These are phyloP conservation scores for Acanthamoeba royreba DNA, from an alignment of 208 protist genomes.

Conservation along the genomic window DNA sequence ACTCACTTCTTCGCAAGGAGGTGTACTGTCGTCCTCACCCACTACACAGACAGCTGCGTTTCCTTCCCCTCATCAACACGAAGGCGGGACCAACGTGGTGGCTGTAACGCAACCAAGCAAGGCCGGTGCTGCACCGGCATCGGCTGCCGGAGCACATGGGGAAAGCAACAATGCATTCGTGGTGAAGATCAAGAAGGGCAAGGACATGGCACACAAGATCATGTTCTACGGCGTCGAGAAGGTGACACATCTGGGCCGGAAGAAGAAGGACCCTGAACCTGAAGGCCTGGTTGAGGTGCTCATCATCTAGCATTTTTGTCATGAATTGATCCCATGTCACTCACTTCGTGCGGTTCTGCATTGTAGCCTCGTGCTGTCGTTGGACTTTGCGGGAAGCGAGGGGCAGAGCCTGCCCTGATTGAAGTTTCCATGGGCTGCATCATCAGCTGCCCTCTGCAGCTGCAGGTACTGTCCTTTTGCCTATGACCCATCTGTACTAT, in stretches of 20 bases:
- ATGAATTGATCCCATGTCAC: not conserved
- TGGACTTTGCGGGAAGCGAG: not conserved
- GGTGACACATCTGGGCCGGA: not conserved
- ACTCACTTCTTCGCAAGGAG: no score
- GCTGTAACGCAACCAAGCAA: no score
- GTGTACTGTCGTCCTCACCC: no score
- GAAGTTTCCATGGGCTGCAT: slow-evolving; percentile 26
- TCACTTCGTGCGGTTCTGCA: not conserved
- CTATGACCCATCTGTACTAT: not conserved
- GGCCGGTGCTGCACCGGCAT: not conserved
- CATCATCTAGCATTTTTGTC: not conserved
- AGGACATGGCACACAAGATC: slow-evolving; percentile 1
- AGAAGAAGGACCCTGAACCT: not conserved
- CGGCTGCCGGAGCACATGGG: not conserved
- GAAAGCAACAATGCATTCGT: not conserved
- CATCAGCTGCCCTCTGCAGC: not conserved
- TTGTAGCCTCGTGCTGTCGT: slow-evolving; percentile 1
- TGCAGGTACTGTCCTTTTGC: not conserved
- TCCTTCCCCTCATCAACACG: no score
- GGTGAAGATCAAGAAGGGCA: no score
- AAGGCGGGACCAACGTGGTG: no score
- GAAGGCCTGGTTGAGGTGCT: not conserved
- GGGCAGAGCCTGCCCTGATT: not conserved
- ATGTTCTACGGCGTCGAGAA: not conserved
- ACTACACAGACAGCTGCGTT: no score